Evolutionary conservation across 2,329 filamentous ascomycete genomes (phyloP), one percentile per base, ranked within the genome.

Genomic region (Kalaharituber pfeilii): DNA sequence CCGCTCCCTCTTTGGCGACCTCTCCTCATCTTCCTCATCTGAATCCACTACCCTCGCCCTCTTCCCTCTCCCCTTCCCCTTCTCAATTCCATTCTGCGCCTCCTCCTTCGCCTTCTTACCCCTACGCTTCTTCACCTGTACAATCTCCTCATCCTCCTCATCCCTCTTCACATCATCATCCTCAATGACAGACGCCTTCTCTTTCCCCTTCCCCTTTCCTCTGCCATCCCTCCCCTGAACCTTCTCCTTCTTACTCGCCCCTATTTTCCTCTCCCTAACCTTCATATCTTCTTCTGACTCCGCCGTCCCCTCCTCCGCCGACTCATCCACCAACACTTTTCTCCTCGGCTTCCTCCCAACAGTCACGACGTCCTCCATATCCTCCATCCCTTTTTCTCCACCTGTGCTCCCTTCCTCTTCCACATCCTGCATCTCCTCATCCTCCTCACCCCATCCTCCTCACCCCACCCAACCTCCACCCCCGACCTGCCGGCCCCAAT

Each of bases 191-290:
- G 11, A 11, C 30, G 89, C 89, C 56, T 87, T 86, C 62, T 79
- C 98, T 69, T 76, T n/a, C 86, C 91, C 73, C 86, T 96, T 56
- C 86, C 89, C n/a, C n/a, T n/a, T n/a, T n/a, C n/a, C n/a, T n/a
- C n/a, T n/a, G n/a, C n/a, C n/a, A n/a, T n/a, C n/a, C n/a, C n/a
- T n/a, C n/a, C n/a, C n/a, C n/a, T n/a, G n/a, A n/a, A n/a, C n/a
- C n/a, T n/a, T 36, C 30, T n/a, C 30, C 30, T 1, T 3, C 30
- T 36, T n/a, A 9, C n/a, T 36, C 30, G 89, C 89, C 56, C 87
- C 86, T 62, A 79, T 98, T 69, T 76, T n/a, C 86, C 91, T 73
- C 86, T 96, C 56, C 86, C 89, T 64, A 70, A 78, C 63, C 77
- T 84, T 62, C 72, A 84, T 62, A 91, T 98, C 81, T 56, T 56